phyloP scores from a whole-genome alignment of 2,329 filamentous ascomycete species.

The Penicillium sp. region DNA sequence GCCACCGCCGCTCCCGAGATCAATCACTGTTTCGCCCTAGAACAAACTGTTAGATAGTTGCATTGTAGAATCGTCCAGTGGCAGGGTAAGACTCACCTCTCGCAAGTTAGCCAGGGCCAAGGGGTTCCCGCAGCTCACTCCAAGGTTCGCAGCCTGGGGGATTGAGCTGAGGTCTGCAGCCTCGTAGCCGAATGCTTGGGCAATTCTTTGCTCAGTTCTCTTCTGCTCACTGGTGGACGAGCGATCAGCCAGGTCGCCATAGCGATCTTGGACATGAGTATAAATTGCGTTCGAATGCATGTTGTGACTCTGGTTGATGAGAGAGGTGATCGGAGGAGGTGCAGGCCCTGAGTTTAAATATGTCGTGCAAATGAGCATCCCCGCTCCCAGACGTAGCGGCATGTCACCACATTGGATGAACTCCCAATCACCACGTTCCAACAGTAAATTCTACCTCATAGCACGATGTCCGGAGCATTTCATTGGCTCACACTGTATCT shows the following conservation, averaged over 20 bases:
- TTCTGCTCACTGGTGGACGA: neutral
- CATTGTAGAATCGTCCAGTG: rapidly evolving
- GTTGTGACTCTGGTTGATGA: neutral
- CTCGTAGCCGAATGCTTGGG: conserved; percentile 1
- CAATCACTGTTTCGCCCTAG: conserved; percentile 57
- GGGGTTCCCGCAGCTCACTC: neutral
- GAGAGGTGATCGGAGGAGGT: too few relatives aligned
- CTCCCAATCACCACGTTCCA: neutral
- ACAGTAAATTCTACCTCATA: neutral
- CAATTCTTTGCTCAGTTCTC: neutral
- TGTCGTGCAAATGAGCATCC: neutral
- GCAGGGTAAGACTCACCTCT: neutral
- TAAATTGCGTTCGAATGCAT: neutral
- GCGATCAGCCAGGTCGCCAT: conserved; percentile 2
- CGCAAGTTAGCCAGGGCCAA: neutral
- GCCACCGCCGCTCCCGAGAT: conserved; percentile 57
- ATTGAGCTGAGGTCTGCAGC: neutral
- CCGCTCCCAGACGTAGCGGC: neutral
- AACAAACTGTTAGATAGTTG: neutral
- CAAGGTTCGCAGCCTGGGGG: neutral
- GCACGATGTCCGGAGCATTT: neutral
- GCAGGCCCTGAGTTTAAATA: neutral
- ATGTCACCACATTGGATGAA: neutral
- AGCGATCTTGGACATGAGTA: neutral
- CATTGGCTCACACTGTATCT: neutral